Conservation (phyloP, 2,329 filamentous ascomycete species). For the Pestalotiopsis sp. region DNA sequence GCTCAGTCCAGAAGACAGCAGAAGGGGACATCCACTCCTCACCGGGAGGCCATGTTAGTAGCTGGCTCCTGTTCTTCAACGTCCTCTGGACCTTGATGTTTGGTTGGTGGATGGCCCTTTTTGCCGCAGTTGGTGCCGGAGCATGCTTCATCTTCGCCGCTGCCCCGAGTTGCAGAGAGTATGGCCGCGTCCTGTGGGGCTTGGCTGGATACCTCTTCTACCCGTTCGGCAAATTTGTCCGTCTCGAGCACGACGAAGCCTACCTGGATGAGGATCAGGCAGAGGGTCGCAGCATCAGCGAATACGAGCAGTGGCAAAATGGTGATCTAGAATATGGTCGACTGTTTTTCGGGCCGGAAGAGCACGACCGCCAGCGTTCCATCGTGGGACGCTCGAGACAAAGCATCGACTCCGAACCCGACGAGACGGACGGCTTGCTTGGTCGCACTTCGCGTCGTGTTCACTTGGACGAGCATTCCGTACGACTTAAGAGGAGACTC, state of each 20-base stretch:
- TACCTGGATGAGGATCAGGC: constrained; percentile 94
- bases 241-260: constrained; percentile 88
- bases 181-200: constrained; percentile 82
- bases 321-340: constrained; percentile 94
- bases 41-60: constrained; percentile 82
- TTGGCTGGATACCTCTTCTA: constrained; percentile 88
- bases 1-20: constrained; percentile 93
- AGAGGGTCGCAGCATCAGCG: constrained; percentile 93
- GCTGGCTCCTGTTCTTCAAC: constrained; percentile 86
- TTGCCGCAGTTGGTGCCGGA: constrained; percentile 72
- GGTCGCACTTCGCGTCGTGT: constrained; percentile 59
- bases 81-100: constrained; percentile 87
- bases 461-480: constrained; percentile 36
- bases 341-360: constrained; percentile 87
- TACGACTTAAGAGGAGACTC: constrained; percentile 72
- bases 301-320: constrained; percentile 99
- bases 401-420: constrained; percentile 80
- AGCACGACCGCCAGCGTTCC: constrained; percentile 59
- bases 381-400: constrained; percentile 83
- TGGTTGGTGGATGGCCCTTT: constrained; percentile 90
- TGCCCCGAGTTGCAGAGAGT: constrained; percentile 77
- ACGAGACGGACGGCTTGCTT: constrained; percentile 88
- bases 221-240: constrained; percentile 95
- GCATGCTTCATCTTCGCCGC: constrained; percentile 80
- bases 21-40: constrained; percentile 97